Evolutionary conservation across 192 early-diverging fungal species (phyloP), one percentile per base, ranked within the genome.

Genomic region (Podila horticola): DNA sequence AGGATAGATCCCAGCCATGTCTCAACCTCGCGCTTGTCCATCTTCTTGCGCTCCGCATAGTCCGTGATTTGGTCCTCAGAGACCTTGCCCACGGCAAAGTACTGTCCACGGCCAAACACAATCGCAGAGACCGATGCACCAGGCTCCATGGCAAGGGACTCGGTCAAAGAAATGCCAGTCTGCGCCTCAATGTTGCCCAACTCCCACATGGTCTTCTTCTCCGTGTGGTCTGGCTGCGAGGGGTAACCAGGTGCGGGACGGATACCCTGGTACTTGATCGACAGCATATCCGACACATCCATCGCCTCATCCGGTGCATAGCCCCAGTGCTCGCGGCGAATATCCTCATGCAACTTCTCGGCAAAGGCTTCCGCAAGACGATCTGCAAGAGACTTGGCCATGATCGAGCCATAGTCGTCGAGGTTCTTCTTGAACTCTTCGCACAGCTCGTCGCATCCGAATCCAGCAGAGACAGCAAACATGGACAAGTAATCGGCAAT

Each of bases 11-110:
- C 70, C 24, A 85, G 61, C 84, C 84, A 85, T 31, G 79, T 82
- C 66, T 85, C 84, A 7, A 82, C 57, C 41, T 85, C 84, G 22
- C 77, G 66, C 30, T 77, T 73, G 28, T 82, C 71, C 64, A 74
- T 76, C 24, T 58, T 57, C 38, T 74, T 72, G 51, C 84, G 84
- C n/a, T 71, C 60, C 5, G 84, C 59, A 49, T 85, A 85, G 51
- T 71, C 69, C 15, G 75, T 72, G n/a, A 97, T 77, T 84, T 98
- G 97, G 69, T 97, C 97, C 84, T 94, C 94, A 64, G 88, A 90
- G 79, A 98, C 91, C 83, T 98, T 98, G 77, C 97, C 97, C 17
- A 97, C 95, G 7, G 97, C 96, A 91, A 98, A 98, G 85, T 98
- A 98, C 65, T 90, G 90, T 70, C 69, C 72, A 49, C 60, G 68